Conservation (phyloP, 108 stramenopile genomes). For the Epithemia pelagica region DNA sequence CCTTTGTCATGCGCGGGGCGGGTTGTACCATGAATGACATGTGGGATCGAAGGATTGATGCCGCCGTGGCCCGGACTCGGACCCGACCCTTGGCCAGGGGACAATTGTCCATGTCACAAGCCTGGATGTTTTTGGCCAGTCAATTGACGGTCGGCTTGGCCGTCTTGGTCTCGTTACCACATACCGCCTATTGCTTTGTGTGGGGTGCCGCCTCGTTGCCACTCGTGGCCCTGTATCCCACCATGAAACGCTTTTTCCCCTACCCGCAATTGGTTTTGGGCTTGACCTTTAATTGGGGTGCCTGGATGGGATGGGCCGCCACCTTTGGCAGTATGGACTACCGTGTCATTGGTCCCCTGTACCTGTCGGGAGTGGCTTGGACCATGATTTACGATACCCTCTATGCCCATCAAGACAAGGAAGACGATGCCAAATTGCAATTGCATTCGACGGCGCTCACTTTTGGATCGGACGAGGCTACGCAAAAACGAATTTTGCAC, state of each 20-base stretch:
- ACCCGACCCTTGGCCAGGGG: slow-evolving; percentile 86
- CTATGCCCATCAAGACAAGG: slow-evolving; percentile 98
- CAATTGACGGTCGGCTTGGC: slow-evolving; percentile 83
- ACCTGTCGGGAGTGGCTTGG: slow-evolving; percentile 86
- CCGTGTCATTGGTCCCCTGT: slow-evolving; percentile 73
- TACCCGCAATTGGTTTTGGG: slow-evolving; percentile 95
- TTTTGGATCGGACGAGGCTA: slow-evolving; percentile 69
- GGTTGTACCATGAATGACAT: slow-evolving; percentile 99
- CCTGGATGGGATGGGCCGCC: slow-evolving; percentile 89
- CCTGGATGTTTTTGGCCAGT: slow-evolving; percentile 70
- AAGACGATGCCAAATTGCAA: slow-evolving; percentile 84
- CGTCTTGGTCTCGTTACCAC: slow-evolving; percentile 81
- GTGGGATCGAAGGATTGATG: slow-evolving; percentile 93
- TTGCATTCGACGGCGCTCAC: slow-evolving; percentile 86
- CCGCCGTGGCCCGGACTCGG: slow-evolving; percentile 78
- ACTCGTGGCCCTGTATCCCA: slow-evolving; percentile 87
- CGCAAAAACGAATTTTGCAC: slow-evolving; percentile 55
- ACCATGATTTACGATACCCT: slow-evolving; percentile 98
- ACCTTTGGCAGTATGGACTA: slow-evolving; percentile 65
- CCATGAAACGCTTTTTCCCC: slow-evolving; percentile 91
- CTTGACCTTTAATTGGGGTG: slow-evolving; percentile 98
- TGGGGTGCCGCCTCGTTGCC: slow-evolving; percentile 88
- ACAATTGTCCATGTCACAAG: slow-evolving; percentile 54
- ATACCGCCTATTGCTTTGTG: slow-evolving; percentile 58
- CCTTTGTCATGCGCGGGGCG: slow-evolving; percentile 92